Conservation (phyloP, 2,329 filamentous ascomycete genomes). For the Hymenotorrendiella dingleyae region DNA sequence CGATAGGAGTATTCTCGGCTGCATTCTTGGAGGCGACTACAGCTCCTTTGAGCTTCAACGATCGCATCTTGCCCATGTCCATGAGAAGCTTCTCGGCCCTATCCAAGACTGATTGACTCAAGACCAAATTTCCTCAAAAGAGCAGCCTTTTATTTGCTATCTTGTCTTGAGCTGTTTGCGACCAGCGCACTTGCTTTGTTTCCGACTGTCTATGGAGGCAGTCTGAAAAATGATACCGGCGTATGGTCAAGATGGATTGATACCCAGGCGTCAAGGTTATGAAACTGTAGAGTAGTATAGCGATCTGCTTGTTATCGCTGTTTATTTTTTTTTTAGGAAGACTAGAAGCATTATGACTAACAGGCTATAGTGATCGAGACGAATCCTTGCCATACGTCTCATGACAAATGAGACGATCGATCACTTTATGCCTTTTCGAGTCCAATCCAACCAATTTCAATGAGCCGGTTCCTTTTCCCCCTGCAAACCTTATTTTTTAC, state of each 20-base stretch:
- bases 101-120: conserved; percentile 6
- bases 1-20: conserved; percentile 51
- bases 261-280: conserved; percentile 24
- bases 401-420: conserved; percentile 22
- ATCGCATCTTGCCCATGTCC: conserved; percentile 36
- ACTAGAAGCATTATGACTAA: conserved; percentile 18
- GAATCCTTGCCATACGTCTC: conserved; percentile 11
- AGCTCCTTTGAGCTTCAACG: conserved; percentile 66
- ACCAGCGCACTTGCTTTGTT: conserved; percentile 2
- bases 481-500: conserved; percentile 2
- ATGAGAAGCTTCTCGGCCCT: conserved; percentile 24
- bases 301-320: conserved; percentile 8
- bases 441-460: conserved; percentile 4
- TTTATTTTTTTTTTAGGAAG: conserved; percentile 12
- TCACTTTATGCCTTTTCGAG: conserved; percentile 13
- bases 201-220: conserved; percentile 10
- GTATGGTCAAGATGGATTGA: conserved; percentile 22
- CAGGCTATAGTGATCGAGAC: conserved; percentile 27
- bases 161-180: neutral
- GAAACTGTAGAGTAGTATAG: conserved; percentile 23
- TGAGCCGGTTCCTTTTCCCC: neutral
- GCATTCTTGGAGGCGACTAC: conserved; percentile 75
- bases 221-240: conserved; percentile 16
- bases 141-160: neutral
- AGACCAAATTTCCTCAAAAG: neutral